Base-by-base conservation (phyloP, 768 basidiomycete species). In the Calocera viscosa region DNA sequence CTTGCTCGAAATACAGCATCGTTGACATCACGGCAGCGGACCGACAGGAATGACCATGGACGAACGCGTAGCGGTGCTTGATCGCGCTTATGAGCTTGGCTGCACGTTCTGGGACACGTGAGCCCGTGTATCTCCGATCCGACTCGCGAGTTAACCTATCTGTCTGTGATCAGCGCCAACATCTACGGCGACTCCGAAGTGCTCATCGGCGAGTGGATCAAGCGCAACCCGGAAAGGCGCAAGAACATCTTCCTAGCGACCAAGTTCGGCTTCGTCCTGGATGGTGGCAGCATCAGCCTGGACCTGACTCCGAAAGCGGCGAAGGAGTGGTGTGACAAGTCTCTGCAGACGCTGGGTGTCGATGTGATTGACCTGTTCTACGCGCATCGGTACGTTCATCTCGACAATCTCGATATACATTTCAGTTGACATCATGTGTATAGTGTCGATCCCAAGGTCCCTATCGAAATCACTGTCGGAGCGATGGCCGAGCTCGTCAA, bases 401-500 rank as follows among this genome's bases (percentile, higher is more conserved):
- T 38, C 35, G 35, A 38, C 35, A 5, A 38, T 14, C 14, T 5
- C 35, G 5, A 14, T 5, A 5, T 38, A 38, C 35, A 38, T 38
- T 5, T 38, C 35, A 5, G 35, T 38, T n/a, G n/a, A n/a, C n/a
- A 14, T 38, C 14, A 14, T 38, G 14, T 38, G 35, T 38, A 47
- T 19, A 47, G 76, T n/a, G 73, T 74, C n/a, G 75, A 76, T 60
- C 71, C 72, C 22, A 64, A 68, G 32, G 74, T 75, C 35, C 76
- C 75, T 26, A 77, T 76, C 66, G 76, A 77, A 66, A 53, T 69
- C 66, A 80, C 82, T 0, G 79, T 84, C 5, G 72, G 77, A 3
- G 83, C 80, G 0, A 79, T 84, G 80, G 80, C 80, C 0, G 79
- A 83, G 67, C 39, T 19, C 43, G 24, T 17, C 41, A 65, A 63